Conservation (phyloP, 2,329 filamentous ascomycete species). For the Saccharata proteae region DNA sequence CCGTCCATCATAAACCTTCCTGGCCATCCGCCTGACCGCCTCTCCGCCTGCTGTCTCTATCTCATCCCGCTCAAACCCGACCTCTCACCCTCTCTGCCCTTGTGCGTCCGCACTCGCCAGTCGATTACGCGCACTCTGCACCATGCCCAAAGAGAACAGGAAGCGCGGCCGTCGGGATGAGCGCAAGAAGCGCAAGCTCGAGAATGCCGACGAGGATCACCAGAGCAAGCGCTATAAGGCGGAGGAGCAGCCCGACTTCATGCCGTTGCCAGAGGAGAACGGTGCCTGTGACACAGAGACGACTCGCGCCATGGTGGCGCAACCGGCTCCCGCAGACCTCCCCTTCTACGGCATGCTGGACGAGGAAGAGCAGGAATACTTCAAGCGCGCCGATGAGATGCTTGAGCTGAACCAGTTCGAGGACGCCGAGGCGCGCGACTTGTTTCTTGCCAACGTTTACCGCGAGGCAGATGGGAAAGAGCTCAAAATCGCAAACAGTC, state of each 20-base stretch:
- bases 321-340: conserved; percentile 40
- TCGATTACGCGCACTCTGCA: conserved; percentile 7
- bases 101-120: too few relatives aligned
- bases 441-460: conserved; percentile 66
- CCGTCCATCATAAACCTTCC: not conserved
- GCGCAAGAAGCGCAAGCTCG: conserved; percentile 39
- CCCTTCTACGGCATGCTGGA: conserved; percentile 90
- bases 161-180: conserved; percentile 45
- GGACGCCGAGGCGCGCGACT: conserved; percentile 46
- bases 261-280: conserved; percentile 3
- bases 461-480: conserved; percentile 83
- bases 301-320: conserved; percentile 14
- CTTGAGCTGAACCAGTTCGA: conserved; percentile 83
- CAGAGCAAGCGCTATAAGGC: conserved; percentile 22
- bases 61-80: not conserved
- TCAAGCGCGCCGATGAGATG: conserved; percentile 77
- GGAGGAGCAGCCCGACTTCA: conserved; percentile 10
- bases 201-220: conserved; percentile 27
- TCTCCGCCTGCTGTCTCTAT: not conserved
- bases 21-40: not conserved
- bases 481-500: conserved; percentile 88
- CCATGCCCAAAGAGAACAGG: conserved; percentile 49
- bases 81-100: not conserved
- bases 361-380: conserved; percentile 91
- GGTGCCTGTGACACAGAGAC: conserved; percentile 14